These are phyloP conservation scores for Microbotryum intermedium DNA, from an alignment of 1,284 basidiomycete genomes.

Conservation along the genomic window DNA sequence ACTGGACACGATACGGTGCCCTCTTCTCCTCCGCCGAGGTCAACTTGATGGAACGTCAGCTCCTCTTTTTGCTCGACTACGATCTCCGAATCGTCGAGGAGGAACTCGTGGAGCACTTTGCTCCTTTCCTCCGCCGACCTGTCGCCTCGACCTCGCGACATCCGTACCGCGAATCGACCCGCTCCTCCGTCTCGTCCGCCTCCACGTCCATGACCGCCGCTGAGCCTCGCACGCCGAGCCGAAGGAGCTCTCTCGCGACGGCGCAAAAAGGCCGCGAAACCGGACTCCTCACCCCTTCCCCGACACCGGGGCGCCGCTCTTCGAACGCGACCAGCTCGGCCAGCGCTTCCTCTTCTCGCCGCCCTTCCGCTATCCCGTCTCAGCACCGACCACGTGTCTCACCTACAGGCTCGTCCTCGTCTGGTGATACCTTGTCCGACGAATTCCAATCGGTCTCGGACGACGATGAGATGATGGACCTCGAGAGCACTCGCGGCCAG, in stretches of 20 bases:
- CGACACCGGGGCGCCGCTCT: not conserved
- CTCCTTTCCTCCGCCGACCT: constrained; percentile 6
- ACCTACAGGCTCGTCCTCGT: constrained; percentile 14
- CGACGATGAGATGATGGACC: constrained; percentile 1
- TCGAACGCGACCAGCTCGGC: no score
- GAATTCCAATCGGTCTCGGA: constrained; percentile 18
- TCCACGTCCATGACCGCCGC: not conserved
- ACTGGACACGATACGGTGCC: constrained; percentile 74
- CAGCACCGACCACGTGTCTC: constrained; percentile 4
- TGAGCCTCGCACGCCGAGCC: not conserved
- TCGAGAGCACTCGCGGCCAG: not conserved
- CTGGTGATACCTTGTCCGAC: constrained; percentile 22
- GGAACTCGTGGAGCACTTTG: constrained; percentile 50
- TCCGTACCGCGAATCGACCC: not conserved
- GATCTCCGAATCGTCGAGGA: constrained; percentile 74
- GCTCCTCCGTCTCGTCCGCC: not conserved
- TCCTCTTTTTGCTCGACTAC: constrained; percentile 77
- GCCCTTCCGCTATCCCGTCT: not conserved
- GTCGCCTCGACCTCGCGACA: not conserved
- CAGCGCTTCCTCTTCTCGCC: constrained; percentile 5
- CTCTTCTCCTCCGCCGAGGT: constrained; percentile 57
- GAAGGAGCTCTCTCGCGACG: no score
- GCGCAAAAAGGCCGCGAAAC: not conserved
- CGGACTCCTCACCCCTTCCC: constrained; percentile 16
- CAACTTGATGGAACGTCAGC: constrained; percentile 94